A percentile compares a stretch with the other conserved stretches of the same genome.
phyloP scores from a whole-genome alignment of 1,139 yeast species.

The Kluyveromyces sp. region DNA sequence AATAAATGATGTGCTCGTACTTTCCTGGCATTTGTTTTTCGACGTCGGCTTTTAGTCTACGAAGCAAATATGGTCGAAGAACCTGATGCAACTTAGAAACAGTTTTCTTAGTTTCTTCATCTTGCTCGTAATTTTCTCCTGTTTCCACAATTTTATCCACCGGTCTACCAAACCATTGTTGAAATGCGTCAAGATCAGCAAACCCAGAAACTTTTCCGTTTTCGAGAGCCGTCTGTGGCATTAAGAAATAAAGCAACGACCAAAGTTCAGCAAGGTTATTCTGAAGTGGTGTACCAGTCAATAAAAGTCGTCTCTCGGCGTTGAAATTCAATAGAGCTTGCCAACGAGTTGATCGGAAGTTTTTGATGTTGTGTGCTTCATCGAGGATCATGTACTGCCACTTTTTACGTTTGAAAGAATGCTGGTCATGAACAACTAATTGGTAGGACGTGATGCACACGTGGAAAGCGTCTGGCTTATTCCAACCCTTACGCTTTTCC shows the following conservation, averaged over 20 bases:
- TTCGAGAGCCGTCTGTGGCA: constrained; percentile 70
- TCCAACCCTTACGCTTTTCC: constrained; percentile 96
- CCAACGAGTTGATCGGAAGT: constrained; percentile 95
- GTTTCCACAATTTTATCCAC: constrained; percentile 88
- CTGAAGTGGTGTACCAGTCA: constrained; percentile 95
- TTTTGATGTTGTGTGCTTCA: constrained; percentile 97
- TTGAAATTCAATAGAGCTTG: constrained; percentile 90
- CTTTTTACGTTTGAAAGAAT: constrained; percentile 79
- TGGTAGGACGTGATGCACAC: constrained; percentile 97
- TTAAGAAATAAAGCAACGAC: constrained; percentile 86
- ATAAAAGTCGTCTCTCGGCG: constrained; percentile 74
- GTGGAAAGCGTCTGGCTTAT: constrained; percentile 90
- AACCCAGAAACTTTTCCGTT: constrained; percentile 70
- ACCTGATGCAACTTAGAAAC: constrained; percentile 90
- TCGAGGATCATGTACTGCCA: constrained; percentile 98
- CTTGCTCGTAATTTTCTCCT: constrained; percentile 45
- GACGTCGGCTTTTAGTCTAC: constrained; percentile 92
- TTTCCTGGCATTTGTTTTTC: constrained; percentile 99
- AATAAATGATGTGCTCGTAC: constrained; percentile 88
- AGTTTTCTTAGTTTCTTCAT: constrained; percentile 71
- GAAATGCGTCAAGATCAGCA: constrained; percentile 92
- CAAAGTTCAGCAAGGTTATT: constrained; percentile 88
- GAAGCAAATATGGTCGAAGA: constrained; percentile 79
- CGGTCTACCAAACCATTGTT: constrained; percentile 97
- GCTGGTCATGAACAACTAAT: constrained; percentile 92